Percentiles rank a stretch among this genome's conserved stretches.
Conservation (phyloP, 2,329 filamentous ascomycete genomes). For the Sclerotinia sclerotiorum region DNA sequence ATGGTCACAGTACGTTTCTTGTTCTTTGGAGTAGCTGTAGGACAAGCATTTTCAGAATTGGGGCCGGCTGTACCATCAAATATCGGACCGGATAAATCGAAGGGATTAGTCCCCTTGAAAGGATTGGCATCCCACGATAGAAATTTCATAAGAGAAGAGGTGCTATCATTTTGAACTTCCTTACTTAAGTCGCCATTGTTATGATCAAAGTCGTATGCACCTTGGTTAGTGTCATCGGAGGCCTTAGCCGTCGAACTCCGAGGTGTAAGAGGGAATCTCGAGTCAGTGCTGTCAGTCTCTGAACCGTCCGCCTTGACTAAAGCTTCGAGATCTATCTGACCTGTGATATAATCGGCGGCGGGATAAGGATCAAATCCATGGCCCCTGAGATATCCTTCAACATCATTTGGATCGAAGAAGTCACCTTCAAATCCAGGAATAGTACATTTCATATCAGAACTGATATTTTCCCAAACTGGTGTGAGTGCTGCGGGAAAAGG, state of each 20-base stretch:
- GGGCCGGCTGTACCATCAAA: neutral
- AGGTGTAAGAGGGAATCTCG: slow-evolving; percentile 31
- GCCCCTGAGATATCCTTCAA: slow-evolving; percentile 69
- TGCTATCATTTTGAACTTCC: neutral
- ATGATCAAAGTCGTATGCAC: neutral
- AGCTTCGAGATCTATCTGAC: slow-evolving; percentile 49
- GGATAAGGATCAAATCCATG: slow-evolving; percentile 63
- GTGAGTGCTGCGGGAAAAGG: slow-evolving; percentile 49
- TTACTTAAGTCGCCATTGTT: neutral
- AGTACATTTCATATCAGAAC: slow-evolving; percentile 51
- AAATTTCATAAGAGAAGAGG: neutral
- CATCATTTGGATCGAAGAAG: slow-evolving; percentile 75
- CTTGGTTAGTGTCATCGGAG: slow-evolving; percentile 14
- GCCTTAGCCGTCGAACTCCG: slow-evolving; percentile 26
- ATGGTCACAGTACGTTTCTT: slow-evolving; percentile 35
- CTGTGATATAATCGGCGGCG: slow-evolving; percentile 58
- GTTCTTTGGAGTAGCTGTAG: slow-evolving; percentile 4
- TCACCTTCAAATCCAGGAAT: slow-evolving; percentile 67
- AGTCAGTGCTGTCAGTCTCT: slow-evolving; percentile 26
- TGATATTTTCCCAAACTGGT: slow-evolving; percentile 47
- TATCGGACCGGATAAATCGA: slow-evolving; percentile 11
- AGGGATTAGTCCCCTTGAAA: neutral
- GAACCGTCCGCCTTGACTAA: slow-evolving; percentile 26
- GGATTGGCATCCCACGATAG: slow-evolving; percentile 2
- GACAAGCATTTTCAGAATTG: neutral